Evolutionary conservation across 2,329 filamentous ascomycete species (phyloP).

Genomic region (Exophiala mesophila): DNA sequence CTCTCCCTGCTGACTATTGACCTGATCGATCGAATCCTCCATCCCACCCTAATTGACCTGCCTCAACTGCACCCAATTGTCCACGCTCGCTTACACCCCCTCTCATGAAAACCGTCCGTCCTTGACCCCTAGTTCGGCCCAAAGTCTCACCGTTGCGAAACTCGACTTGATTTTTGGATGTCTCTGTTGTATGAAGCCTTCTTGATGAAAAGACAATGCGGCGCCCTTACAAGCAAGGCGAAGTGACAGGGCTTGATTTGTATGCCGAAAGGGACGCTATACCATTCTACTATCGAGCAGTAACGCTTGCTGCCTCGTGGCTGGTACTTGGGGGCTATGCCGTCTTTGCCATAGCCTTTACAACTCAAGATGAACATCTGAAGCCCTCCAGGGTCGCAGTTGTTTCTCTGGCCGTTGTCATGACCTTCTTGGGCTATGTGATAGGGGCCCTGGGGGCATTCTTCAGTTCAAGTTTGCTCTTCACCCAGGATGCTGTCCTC

Average conservation of each 20-base stretch:
- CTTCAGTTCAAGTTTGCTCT: conserved; percentile 21
- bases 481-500: conserved; percentile 23
- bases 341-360: conserved; percentile 24
- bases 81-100: too few species aligned
- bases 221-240: conserved; percentile 16
- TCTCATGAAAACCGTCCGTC: too few species aligned
- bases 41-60: too few species aligned
- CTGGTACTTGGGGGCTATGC: conserved; percentile 24
- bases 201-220: conserved; percentile 20
- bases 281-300: conserved; percentile 21
- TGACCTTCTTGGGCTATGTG: conserved; percentile 20
- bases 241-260: conserved; percentile 24
- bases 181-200: too few species aligned
- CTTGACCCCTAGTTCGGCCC: too few species aligned
- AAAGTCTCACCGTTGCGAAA: too few species aligned
- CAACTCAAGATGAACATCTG: conserved; percentile 17
- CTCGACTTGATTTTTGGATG: too few species aligned
- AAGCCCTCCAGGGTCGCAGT: conserved; percentile 14
- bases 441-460: conserved; percentile 15
- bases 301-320: conserved; percentile 22
- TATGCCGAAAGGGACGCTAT: conserved; percentile 24
- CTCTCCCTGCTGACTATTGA: background rate
- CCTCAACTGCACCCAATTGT: too few species aligned
- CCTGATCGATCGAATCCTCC: too few species aligned
- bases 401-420: conserved; percentile 15